Base-by-base conservation (phyloP, 768 basidiomycete species). In the Sarcodon sp. region DNA sequence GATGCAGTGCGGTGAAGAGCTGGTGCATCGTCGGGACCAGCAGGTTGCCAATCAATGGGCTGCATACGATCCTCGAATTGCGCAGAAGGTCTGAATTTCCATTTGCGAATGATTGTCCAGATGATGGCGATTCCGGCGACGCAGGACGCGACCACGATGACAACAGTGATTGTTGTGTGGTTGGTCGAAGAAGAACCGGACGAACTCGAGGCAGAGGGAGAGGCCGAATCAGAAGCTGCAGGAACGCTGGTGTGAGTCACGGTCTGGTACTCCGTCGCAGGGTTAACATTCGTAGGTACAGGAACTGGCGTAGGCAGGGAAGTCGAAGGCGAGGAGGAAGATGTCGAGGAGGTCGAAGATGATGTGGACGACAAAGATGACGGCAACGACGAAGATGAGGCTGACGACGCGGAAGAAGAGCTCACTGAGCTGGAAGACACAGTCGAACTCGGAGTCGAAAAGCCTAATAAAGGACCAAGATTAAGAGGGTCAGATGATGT, bases 21-120 rank as follows among this genome's bases (percentile, higher is more conserved):
- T 27, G 78, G 66, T 44, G 71, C 61, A 33, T 55, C 46, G 48
- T 75, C 72, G 7, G 73, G 72, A 3, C 66, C 66, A 41, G 75
- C 71, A n/a, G 86, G 85, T 59, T 84, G 78, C 87, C 86, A 91
- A 67, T 89, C 80, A 59, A 91, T 87, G 51, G 90, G 88, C 50
- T 84, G 77, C 68, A 93, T 77, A 54, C 88, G 86, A 52, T 80
- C 77, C 56, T 87, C 84, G 61, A 91, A 91, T 56, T 76, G 73
- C 58, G 76, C 72, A 32, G 88, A 90, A 49, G 83, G 78, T 47
- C 77, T 79, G 59, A 91, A 80, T 68, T 90, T 89, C 84, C 87
- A 90, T 64, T 91, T 90, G 68, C 89, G 83, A 71, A 91, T 85
- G 59, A 89, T 66, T 44, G 88, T 92, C 89, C 89, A 93, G 53